phyloP scores from a whole-genome alignment of 345 rosid species.

The Boechera stricta region DNA sequence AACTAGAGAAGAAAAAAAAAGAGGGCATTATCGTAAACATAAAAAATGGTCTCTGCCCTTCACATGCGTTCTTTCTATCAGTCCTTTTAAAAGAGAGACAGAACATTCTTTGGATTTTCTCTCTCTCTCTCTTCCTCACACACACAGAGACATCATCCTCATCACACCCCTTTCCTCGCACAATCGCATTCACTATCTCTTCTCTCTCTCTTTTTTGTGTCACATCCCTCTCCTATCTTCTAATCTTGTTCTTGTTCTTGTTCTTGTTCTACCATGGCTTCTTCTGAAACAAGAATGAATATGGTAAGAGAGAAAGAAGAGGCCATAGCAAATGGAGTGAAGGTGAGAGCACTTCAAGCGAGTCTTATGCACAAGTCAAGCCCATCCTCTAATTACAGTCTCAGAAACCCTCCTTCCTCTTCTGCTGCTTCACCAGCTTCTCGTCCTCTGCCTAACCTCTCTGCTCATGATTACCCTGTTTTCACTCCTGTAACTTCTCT shows the following conservation, averaged over 20 bases:
- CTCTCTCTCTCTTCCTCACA: slow-evolving; percentile 28
- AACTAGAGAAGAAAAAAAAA: background rate
- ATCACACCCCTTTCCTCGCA: slow-evolving; percentile 22
- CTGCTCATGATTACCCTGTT: slow-evolving; percentile 96
- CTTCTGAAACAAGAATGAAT: slow-evolving; percentile 49
- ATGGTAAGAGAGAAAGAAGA: slow-evolving; percentile 63
- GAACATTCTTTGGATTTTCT: slow-evolving; percentile 52
- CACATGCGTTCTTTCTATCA: slow-evolving; percentile 55
- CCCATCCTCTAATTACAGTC: slow-evolving; percentile 52
- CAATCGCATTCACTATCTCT: slow-evolving; percentile 38
- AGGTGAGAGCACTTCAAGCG: slow-evolving; percentile 84
- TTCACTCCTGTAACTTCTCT: slow-evolving; percentile 84
- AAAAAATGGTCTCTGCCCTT: slow-evolving; percentile 37
- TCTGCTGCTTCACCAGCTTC: slow-evolving; percentile 68
- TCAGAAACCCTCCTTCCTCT: slow-evolving; percentile 51
- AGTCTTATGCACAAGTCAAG: slow-evolving; percentile 70
- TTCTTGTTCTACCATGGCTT: slow-evolving; percentile 56
- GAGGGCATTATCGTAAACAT: slow-evolving; percentile 50
- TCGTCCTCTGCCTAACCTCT: slow-evolving; percentile 60
- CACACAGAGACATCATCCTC: slow-evolving; percentile 54
- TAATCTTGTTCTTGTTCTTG: slow-evolving; percentile 42
- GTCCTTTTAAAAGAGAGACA: slow-evolving; percentile 51
- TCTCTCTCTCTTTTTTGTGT: slow-evolving; percentile 39
- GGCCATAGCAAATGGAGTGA: slow-evolving; percentile 89
- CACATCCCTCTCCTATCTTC: slow-evolving; percentile 5